Percentiles rank a stretch among this genome's conserved stretches.
Evolutionary conservation across 371 early-diverging fungal genomes (phyloP).

Genomic region (Lichtheimia corymbifera): DNA sequence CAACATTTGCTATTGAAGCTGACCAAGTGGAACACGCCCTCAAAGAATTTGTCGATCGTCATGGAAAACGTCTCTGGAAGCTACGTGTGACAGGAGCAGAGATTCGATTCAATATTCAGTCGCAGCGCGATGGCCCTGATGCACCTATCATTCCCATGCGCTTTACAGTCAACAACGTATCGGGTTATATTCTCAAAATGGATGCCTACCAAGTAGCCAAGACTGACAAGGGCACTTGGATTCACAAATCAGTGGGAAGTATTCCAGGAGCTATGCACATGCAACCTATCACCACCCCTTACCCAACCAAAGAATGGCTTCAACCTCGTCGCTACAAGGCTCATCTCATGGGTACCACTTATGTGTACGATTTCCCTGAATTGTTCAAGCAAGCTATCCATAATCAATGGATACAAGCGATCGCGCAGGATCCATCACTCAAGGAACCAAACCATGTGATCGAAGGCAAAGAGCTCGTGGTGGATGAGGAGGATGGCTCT

Average conservation of each 20-base stretch:
- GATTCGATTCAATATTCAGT: constrained; percentile 89
- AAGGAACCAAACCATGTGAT: constrained; percentile 72
- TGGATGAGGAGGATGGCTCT: constrained; percentile 79
- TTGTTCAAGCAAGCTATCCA: constrained; percentile 86
- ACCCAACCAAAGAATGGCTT: constrained; percentile 93
- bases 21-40: constrained; percentile 84
- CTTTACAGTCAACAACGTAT: constrained; percentile 88
- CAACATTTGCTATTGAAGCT: constrained; percentile 88
- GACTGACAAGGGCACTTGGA: constrained; percentile 70
- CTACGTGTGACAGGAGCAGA: constrained; percentile 93
- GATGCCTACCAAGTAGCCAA: constrained; percentile 90
- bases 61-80: constrained; percentile 94
- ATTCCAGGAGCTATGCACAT: constrained; percentile 84
- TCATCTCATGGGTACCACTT: constrained; percentile 96
- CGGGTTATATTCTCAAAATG: constrained; percentile 89
- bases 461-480: constrained; percentile 82
- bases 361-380: constrained; percentile 97
- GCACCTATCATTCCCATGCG: constrained; percentile 84
- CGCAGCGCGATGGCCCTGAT: constrained; percentile 44
- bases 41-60: constrained; percentile 89
- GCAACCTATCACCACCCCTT: constrained; percentile 80
- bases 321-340: constrained; percentile 98
- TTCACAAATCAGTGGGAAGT: constrained; percentile 71
- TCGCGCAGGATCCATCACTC: constrained; percentile 51
- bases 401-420: constrained; percentile 73